Percentiles rank a stretch among this genome's conserved stretches.
These are phyloP conservation scores for Colletotrichum musae DNA, from an alignment of 2,329 filamentous ascomycete species.

Conservation along the genomic window DNA sequence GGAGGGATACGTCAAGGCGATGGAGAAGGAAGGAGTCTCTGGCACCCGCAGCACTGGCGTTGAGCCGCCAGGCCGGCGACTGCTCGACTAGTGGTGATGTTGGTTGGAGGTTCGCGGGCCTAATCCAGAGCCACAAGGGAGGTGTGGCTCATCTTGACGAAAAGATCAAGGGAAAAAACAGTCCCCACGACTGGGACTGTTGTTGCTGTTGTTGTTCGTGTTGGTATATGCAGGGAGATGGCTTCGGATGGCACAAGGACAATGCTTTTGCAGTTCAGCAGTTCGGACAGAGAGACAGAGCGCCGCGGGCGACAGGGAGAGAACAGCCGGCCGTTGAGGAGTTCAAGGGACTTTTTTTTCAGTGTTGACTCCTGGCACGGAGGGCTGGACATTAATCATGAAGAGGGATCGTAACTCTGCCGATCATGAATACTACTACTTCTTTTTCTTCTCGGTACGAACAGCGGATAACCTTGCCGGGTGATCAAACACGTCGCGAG, in stretches of 20 bases:
- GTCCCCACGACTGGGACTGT: background rate
- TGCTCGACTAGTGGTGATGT: conserved; percentile 25
- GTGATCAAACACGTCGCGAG: background rate
- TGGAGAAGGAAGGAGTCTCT: conserved; percentile 76
- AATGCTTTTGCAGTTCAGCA: conserved; percentile 8
- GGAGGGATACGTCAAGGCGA: conserved; percentile 91
- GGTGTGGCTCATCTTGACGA: background rate
- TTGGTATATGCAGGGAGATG: conserved; percentile 13
- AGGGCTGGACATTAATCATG: conserved; percentile 26
- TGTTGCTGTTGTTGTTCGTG: conserved; percentile 16
- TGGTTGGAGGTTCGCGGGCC: background rate
- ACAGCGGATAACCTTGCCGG: background rate
- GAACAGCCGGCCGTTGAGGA: background rate
- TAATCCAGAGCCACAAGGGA: too few species aligned
- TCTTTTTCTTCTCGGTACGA: conserved; percentile 7
- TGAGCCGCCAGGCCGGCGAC: conserved; percentile 39
- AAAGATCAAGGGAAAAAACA: background rate
- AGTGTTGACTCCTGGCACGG: conserved; percentile 1
- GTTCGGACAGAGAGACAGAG: conserved; percentile 7
- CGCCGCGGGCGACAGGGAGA: background rate
- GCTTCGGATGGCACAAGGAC: conserved; percentile 17
- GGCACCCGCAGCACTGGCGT: conserved; percentile 33
- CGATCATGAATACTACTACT: conserved; percentile 12
- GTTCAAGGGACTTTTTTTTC: background rate
- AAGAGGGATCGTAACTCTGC: conserved; percentile 13